Percentiles rank a stretch among this genome's conserved stretches.
Evolutionary conservation across 2,329 filamentous ascomycete species (phyloP).

Genomic region (Penicillium expansum): DNA sequence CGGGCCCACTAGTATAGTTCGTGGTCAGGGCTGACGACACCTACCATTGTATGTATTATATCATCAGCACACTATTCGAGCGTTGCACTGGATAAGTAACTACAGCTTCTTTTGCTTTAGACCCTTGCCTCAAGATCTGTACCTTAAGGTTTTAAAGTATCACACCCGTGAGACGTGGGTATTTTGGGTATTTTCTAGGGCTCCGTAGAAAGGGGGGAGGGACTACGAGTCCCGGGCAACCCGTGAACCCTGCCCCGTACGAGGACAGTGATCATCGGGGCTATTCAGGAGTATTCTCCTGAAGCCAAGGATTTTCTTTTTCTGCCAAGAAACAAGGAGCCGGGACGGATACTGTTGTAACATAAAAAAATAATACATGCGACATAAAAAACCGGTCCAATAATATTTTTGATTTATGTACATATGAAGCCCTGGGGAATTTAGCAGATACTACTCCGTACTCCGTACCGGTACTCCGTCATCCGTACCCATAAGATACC

Average conservation of each 20-base stretch:
- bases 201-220: background rate
- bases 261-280: conserved; percentile 8
- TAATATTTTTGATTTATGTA: background rate
- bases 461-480: no score
- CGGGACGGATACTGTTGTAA: background rate
- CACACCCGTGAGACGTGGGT: background rate
- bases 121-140: background rate
- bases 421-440: background rate
- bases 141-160: background rate
- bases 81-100: background rate
- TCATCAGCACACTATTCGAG: background rate
- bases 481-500: background rate
- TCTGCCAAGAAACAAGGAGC: conserved; percentile 5
- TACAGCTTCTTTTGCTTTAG: background rate
- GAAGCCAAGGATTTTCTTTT: background rate
- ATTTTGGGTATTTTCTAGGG: background rate
- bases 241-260: background rate
- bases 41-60: background rate
- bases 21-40: conserved; percentile 18
- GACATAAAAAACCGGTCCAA: background rate
- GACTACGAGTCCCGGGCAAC: background rate
- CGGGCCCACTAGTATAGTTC: conserved; percentile 19
- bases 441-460: background rate
- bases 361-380: background rate
- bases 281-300: conserved; percentile 8